Percentiles rank a stretch among this genome's conserved stretches.
These are phyloP conservation scores for Gonapodya sp. DNA, from an alignment of 192 early-diverging fungal species.

Conservation along the genomic window DNA sequence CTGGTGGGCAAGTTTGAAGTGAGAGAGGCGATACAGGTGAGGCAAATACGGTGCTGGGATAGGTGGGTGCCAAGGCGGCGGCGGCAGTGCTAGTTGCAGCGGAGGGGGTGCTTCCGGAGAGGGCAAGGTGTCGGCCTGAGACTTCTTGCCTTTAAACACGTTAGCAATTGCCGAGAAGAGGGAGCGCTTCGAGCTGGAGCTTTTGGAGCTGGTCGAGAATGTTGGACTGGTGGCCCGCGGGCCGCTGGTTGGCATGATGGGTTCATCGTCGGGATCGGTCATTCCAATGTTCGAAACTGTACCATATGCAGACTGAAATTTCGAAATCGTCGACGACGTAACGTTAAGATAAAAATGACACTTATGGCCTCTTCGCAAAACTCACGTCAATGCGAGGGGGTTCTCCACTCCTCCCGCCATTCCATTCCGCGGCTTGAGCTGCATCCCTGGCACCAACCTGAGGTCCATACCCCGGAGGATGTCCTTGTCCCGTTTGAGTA, in stretches of 20 bases:
- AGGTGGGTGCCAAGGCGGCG: neutral
- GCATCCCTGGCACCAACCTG: neutral
- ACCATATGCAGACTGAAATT: neutral
- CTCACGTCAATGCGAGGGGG: neutral
- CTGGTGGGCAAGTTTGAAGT: neutral
- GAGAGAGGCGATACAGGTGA: neutral
- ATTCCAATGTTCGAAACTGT: too few relatives aligned
- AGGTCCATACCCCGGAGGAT: too few relatives aligned
- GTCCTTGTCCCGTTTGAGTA: too few relatives aligned
- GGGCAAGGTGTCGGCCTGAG: neutral
- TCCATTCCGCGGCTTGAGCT: neutral
- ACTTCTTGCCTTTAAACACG: slow-evolving; percentile 1
- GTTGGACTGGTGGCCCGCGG: neutral
- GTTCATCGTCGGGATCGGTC: neutral
- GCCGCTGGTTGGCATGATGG: neutral
- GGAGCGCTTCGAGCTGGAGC: neutral
- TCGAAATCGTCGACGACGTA: neutral
- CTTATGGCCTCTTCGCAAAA: too few relatives aligned
- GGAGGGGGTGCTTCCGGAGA: neutral
- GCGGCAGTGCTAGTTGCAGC: neutral
- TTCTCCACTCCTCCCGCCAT: neutral
- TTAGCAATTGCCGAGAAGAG: neutral
- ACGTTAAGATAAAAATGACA: neutral
- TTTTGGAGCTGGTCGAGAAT: neutral
- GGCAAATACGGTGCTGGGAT: neutral